Conservation (phyloP, 129 eudicot genomes). For the carrot (Daucus carota) region DH1_v3.0 NC_030381.2:39665001-39665500, state of each 20-base stretch:
- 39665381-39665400: not conserved
- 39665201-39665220: constrained; percentile 39
- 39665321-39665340: constrained; percentile 49
- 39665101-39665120: constrained; percentile 67
- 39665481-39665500: constrained; percentile 9
- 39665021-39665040: constrained; percentile 56
- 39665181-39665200: constrained; percentile 36
- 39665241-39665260: constrained; percentile 31
- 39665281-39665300: constrained; percentile 15
- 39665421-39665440: not conserved
- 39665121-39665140: constrained; percentile 67
- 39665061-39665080: constrained; percentile 43
- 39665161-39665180: constrained; percentile 44
- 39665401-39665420: not conserved
- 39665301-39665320: constrained; percentile 26
- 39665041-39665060: constrained; percentile 46
- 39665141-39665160: constrained; percentile 49
- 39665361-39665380: not conserved
- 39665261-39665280: constrained; percentile 22
- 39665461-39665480: not conserved
- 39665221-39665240: constrained; percentile 37
- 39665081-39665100: constrained; percentile 43
- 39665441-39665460: constrained; percentile 9
- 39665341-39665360: constrained; percentile 17
- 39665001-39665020: constrained; percentile 41